Evolutionary conservation across 2,329 filamentous ascomycete genomes (phyloP).

Genomic region (Leptographium wingfieldii): DNA sequence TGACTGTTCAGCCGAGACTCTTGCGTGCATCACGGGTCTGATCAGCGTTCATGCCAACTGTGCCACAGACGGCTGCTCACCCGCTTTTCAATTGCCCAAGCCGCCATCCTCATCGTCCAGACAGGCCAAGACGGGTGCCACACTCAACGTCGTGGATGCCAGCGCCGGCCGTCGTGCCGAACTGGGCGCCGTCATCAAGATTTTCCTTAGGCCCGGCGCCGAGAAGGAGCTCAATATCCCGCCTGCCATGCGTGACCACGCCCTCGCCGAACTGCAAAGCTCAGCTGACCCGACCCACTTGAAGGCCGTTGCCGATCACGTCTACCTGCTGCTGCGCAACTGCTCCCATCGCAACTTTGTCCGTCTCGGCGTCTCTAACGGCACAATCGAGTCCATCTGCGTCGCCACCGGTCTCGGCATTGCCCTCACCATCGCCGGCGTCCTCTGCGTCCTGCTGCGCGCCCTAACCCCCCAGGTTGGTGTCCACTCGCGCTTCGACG

Average conservation of each 20-base stretch:
- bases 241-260: conserved; percentile 25
- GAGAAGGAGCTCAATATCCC: conserved; percentile 37
- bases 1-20: conserved; percentile 18
- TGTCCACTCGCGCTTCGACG: conserved; percentile 27
- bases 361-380: conserved; percentile 39
- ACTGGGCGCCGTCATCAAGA: conserved; percentile 26
- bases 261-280: conserved; percentile 22
- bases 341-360: conserved; percentile 39
- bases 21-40: conserved; percentile 22
- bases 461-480: conserved; percentile 25
- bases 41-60: conserved; percentile 20
- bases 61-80: conserved; percentile 8
- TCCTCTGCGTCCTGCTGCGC: conserved; percentile 26
- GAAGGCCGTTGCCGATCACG: conserved; percentile 31
- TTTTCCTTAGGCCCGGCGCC: conserved; percentile 27
- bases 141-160: conserved; percentile 10
- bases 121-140: neutral
- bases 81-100: conserved; percentile 8
- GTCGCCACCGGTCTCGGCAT: conserved; percentile 31
- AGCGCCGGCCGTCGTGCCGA: conserved; percentile 15
- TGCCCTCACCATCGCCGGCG: conserved; percentile 24
- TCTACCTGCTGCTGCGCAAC: conserved; percentile 31
- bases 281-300: conserved; percentile 26
- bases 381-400: conserved; percentile 35
- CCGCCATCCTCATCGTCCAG: neutral